Evolutionary conservation across 192 early-diverging fungal genomes (phyloP).

Genomic region (Mortierella alpina): DNA sequence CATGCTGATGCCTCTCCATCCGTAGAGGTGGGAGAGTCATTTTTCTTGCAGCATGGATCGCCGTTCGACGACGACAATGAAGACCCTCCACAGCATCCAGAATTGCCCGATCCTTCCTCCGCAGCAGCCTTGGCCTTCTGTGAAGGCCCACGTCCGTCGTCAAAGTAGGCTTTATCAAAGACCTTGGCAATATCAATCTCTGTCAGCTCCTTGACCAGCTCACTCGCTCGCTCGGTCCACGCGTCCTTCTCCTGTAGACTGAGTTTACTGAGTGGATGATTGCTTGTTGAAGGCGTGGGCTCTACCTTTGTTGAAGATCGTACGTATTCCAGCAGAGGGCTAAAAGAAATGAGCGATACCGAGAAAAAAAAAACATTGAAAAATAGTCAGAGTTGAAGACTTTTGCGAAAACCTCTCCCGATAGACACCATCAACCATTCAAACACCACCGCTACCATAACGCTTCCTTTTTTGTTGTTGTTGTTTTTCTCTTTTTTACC

Average conservation of each 20-base stretch:
- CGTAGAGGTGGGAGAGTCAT: not conserved
- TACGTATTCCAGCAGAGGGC: slow-evolving; percentile 35
- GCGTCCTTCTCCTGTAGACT: slow-evolving; percentile 2
- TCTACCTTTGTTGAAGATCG: slow-evolving; percentile 5
- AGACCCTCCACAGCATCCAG: slow-evolving; percentile 28
- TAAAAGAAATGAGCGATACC: not conserved
- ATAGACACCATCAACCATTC: too few species aligned
- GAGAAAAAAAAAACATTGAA: not conserved
- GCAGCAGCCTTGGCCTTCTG: not conserved
- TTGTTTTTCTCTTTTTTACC: slow-evolving; percentile 32
- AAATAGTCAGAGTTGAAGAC: not conserved
- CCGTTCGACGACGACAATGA: not conserved
- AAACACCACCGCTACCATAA: too few species aligned
- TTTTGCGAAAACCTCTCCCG: not conserved
- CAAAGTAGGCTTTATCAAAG: slow-evolving; percentile 53
- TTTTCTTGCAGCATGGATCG: slow-evolving; percentile 25
- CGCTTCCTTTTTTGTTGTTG: too few species aligned
- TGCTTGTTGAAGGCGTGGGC: not conserved
- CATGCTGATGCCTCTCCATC: not conserved
- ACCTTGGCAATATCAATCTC: slow-evolving; percentile 41
- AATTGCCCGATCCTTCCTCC: not conserved
- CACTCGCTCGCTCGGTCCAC: slow-evolving; percentile 24
- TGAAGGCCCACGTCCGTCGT: slow-evolving; percentile 12
- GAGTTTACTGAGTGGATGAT: not conserved
- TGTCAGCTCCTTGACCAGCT: slow-evolving; percentile 35